Evolutionary conservation across 306 rosid genomes (phyloP).

Genomic region (Acmispon strigosus): DNA sequence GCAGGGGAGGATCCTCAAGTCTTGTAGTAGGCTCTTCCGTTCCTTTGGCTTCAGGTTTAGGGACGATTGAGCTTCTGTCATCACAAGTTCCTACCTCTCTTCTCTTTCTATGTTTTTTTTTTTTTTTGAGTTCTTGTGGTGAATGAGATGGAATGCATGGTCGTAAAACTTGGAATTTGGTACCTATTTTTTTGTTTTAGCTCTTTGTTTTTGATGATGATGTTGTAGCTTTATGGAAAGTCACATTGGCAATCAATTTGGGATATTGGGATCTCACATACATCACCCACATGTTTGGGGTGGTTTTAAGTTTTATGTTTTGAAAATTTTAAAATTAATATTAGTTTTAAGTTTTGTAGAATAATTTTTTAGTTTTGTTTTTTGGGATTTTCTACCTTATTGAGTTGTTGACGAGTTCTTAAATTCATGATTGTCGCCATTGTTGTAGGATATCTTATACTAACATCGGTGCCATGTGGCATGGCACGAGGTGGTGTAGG

Average conservation of each 20-base stretch:
- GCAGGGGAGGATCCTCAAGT: conserved; percentile 53
- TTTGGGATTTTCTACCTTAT: too few species aligned
- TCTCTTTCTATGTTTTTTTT: not conserved
- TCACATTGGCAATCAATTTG: not conserved
- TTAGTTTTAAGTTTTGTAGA: too few species aligned
- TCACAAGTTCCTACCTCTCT: conserved; percentile 44
- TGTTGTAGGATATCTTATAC: too few species aligned
- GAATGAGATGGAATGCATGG: not conserved
- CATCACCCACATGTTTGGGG: not conserved
- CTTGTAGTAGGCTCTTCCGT: conserved; percentile 53
- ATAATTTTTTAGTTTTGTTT: too few species aligned
- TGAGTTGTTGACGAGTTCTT: too few species aligned
- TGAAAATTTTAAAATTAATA: too few species aligned
- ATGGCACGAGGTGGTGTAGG: too few species aligned
- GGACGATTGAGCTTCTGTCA: conserved; percentile 87
- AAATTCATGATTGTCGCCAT: too few species aligned
- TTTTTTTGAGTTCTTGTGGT: not conserved
- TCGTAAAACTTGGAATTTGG: not conserved
- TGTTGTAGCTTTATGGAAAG: not conserved
- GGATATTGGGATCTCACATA: not conserved
- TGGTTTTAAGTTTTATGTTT: too few species aligned
- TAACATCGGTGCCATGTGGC: too few species aligned
- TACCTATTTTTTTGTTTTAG: not conserved
- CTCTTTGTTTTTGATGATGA: not conserved
- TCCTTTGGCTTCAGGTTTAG: conserved; percentile 62